Conservation (phyloP, 2,329 filamentous ascomycete species). For the Claviceps sp. region DNA sequence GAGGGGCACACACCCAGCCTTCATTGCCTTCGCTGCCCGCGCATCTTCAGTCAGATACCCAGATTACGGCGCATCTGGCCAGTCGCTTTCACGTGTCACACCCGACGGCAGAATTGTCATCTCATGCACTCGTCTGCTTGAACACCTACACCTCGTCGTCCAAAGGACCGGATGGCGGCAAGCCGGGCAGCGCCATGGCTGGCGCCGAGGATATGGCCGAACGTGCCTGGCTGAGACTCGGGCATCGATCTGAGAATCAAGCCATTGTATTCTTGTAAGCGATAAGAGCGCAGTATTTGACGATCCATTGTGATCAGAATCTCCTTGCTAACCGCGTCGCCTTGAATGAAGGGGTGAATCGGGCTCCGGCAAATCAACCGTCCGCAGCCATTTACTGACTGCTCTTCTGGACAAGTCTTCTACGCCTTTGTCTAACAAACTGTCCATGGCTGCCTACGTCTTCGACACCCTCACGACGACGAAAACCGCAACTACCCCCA, state of each 20-base stretch:
- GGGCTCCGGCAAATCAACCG: slow-evolving; percentile 87
- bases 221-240: slow-evolving; percentile 72
- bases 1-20: slow-evolving; percentile 62
- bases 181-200: slow-evolving; percentile 82
- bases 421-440: slow-evolving; percentile 82
- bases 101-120: slow-evolving; percentile 78
- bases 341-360: slow-evolving; percentile 64
- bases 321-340: not conserved
- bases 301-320: not conserved
- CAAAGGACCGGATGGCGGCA: slow-evolving; percentile 79
- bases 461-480: slow-evolving; percentile 96
- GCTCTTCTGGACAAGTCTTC: slow-evolving; percentile 80
- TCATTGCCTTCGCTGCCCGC: slow-evolving; percentile 80
- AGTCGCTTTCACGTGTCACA: slow-evolving; percentile 85
- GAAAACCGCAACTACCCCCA: slow-evolving; percentile 89
- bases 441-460: slow-evolving; percentile 85
- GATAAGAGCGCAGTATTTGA: not conserved
- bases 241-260: slow-evolving; percentile 84
- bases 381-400: slow-evolving; percentile 78
- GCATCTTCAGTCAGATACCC: slow-evolving; percentile 66
- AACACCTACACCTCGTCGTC: slow-evolving; percentile 90
- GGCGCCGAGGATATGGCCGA: slow-evolving; percentile 87
- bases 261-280: slow-evolving; percentile 84
- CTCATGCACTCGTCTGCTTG: slow-evolving; percentile 78
- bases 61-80: slow-evolving; percentile 69